Evolutionary conservation across 805 yeast species (phyloP).

Genomic region (Wickerhamiella brachini): DNA sequence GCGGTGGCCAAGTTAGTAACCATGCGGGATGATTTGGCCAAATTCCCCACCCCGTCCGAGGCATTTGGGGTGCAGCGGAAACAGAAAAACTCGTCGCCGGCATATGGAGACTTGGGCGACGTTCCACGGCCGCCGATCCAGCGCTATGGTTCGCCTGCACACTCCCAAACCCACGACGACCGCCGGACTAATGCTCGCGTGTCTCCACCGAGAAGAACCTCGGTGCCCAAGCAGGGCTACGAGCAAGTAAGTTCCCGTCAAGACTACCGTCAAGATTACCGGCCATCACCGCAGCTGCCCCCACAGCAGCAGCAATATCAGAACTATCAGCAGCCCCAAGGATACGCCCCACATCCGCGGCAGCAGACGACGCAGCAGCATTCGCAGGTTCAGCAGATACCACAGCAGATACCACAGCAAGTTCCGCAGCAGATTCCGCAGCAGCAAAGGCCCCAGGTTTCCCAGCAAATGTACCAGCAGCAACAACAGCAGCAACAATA

Average conservation of each 20-base stretch:
- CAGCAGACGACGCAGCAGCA: conserved; percentile 2
- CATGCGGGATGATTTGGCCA: conserved; percentile 18
- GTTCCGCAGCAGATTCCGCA: conserved; percentile 3
- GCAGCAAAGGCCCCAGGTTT: neutral
- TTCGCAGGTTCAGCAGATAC: conserved; percentile 1
- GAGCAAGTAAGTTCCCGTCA: neutral
- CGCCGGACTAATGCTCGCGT: neutral
- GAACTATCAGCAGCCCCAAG: neutral
- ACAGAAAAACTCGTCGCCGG: conserved; percentile 7
- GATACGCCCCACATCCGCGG: neutral
- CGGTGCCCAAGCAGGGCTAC: neutral
- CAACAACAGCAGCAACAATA: neutral
- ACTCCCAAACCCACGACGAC: neutral
- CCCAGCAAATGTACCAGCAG: neutral
- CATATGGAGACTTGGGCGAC: conserved; percentile 10
- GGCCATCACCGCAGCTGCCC: neutral
- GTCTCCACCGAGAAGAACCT: neutral
- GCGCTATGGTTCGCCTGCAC: conserved; percentile 6
- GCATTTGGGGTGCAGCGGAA: conserved; percentile 14
- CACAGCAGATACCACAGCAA: conserved; percentile 3
- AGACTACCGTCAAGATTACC: conserved; percentile 1
- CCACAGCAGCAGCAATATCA: neutral
- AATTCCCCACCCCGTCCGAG: conserved; percentile 20
- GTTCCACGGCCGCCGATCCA: conserved; percentile 16
- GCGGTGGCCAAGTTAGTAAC: neutral